These are phyloP conservation scores for Sarocladium brachiariae DNA, from an alignment of 2,329 filamentous ascomycete species.

Conservation along the genomic window DNA sequence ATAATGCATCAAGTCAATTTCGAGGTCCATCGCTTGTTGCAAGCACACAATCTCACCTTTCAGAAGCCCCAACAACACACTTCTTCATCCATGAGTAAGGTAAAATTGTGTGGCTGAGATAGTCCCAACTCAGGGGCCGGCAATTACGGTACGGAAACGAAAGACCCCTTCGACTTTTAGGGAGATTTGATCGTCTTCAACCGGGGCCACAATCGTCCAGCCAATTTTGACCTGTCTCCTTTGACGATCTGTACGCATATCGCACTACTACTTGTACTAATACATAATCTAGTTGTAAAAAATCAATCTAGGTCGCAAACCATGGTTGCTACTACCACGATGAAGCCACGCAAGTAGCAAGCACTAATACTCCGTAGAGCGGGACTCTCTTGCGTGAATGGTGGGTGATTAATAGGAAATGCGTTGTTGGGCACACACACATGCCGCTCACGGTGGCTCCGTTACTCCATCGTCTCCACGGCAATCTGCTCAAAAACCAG, in stretches of 20 bases:
- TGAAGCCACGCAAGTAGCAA: too few relatives aligned
- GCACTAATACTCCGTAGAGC: too few relatives aligned
- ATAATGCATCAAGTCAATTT: too few relatives aligned
- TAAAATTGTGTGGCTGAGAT: not conserved
- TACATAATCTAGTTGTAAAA: too few relatives aligned
- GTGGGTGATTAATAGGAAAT: not conserved
- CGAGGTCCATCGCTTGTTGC: too few relatives aligned
- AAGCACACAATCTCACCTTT: too few relatives aligned
- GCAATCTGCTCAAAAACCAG: not conserved
- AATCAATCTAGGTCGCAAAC: too few relatives aligned
- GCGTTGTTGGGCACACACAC: not conserved
- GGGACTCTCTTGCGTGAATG: not conserved
- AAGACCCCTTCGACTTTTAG: not conserved
- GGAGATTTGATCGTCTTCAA: conserved; percentile 1
- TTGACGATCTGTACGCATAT: too few relatives aligned
- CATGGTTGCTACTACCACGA: too few relatives aligned
- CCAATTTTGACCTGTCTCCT: not conserved
- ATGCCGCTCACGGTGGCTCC: not conserved
- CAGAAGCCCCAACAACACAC: too few relatives aligned
- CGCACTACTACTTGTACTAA: too few relatives aligned
- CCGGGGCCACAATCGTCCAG: not conserved
- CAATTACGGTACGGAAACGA: not conserved
- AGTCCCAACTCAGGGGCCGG: not conserved
- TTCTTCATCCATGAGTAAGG: too few relatives aligned
- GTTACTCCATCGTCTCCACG: not conserved